These are phyloP conservation scores for Boehmeria nivea DNA, from an alignment of 306 rosid genomes.

Conservation along the genomic window DNA sequence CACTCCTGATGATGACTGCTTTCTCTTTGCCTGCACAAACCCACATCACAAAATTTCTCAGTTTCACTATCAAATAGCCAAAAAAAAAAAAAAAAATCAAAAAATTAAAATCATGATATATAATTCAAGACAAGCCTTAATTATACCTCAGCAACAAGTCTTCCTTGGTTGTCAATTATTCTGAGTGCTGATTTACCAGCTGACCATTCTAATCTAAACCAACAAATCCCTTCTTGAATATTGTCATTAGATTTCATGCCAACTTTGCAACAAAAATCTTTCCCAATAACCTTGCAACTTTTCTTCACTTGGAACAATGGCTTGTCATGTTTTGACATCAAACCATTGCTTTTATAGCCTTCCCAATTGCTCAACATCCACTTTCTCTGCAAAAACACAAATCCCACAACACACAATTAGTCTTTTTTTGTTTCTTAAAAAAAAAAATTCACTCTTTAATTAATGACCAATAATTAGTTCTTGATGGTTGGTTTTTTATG, in stretches of 20 bases:
- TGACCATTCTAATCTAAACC: conserved; percentile 23
- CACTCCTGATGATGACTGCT: conserved; percentile 18
- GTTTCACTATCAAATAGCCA: background rate
- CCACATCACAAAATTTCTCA: conserved; percentile 4
- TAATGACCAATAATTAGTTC: background rate
- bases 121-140: too few relatives aligned
- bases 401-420: background rate
- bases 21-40: conserved; percentile 21
- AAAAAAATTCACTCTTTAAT: background rate
- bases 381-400: conserved; percentile 8
- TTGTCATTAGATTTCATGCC: background rate
- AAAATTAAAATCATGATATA: too few relatives aligned
- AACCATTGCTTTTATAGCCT: conserved; percentile 1
- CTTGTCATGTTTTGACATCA: background rate
- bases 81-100: background rate
- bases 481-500: background rate
- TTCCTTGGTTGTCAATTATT: conserved; percentile 16
- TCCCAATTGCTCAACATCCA: conserved; percentile 13
- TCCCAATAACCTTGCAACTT: conserved; percentile 9
- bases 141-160: conserved; percentile 19
- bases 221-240: background rate
- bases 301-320: conserved; percentile 25
- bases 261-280: conserved; percentile 12
- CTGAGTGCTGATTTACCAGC: conserved; percentile 23
- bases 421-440: background rate